Base-by-base conservation (phyloP, 2,329 filamentous ascomycete species). In the Neofusicoccum cordaticola region DNA sequence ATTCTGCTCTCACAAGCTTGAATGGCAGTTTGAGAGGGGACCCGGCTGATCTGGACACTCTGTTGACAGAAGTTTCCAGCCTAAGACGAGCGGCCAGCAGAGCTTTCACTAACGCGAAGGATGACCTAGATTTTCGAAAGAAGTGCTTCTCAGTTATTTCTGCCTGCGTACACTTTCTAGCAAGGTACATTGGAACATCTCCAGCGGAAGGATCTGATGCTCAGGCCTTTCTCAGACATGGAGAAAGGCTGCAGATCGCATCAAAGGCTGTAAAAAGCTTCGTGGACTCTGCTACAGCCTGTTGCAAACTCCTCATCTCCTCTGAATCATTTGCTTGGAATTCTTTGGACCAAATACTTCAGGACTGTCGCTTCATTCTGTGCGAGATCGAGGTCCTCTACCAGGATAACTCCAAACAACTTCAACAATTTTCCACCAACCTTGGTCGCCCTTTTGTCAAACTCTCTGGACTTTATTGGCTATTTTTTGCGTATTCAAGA, bases 391-490 rank as follows among this genome's bases (percentile, higher is more conserved):
- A 73, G 8, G 65, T 70, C 48, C 67, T 69, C 44, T 52, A 47
- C 5, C 64, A 65, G 8, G 51, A 64, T 2, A 63, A 65, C 9
- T 60, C 42, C 12, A 45, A 50, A 12, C 64, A 8, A 42, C 65
- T 34, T 35, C 63, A 15, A 45, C 60, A 22, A 19, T 61, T 5
- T 64, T 68, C 42, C 64, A 65, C 17, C 7, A 62, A 71, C 17
- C 62, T 71, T 9, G 68, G 69, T 27, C 69, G 67, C 6, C 71
- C 69, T 35, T 81, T 85, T 64, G 83, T 89, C 67, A 90, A 88
- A 69, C 84, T 92, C 31, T 92, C 90, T 0, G 88, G 90, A 69
- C 81, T 90, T 2, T 91, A 91, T 72, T 92, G 88, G 72, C 80
- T 86, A n/a, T 81, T 85, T 53, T 86, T 87, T 70, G 77, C 84